phyloP scores from a whole-genome alignment of 805 yeast species.

The Cyberlindnera maclurae region DNA sequence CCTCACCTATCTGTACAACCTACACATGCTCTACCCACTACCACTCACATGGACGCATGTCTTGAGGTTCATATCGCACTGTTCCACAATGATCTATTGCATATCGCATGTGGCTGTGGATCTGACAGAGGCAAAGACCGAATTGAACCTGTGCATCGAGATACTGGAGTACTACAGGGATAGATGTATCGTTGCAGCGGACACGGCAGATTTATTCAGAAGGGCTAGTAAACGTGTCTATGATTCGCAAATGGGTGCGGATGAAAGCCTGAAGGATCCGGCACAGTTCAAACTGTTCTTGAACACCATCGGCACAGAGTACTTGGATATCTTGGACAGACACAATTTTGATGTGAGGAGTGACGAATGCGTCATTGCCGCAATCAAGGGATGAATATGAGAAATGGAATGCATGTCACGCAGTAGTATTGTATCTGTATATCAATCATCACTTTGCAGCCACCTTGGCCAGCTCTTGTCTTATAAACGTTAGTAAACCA shows the following conservation, averaged over 20 bases:
- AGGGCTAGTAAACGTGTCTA: not conserved
- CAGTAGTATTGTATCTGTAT: not conserved
- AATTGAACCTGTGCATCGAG: conserved; percentile 39
- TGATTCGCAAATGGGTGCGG: conserved; percentile 1
- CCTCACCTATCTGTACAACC: conserved; percentile 37
- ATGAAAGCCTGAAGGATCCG: conserved; percentile 1
- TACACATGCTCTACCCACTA: conserved; percentile 36
- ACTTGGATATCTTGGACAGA: conserved; percentile 38
- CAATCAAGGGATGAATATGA: not conserved
- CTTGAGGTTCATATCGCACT: conserved; percentile 38
- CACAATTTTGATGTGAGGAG: conserved; percentile 33
- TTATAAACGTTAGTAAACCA: no score
- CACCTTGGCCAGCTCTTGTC: conserved; percentile 20
- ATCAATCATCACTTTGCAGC: conserved; percentile 14
- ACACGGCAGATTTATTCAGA: conserved; percentile 35
- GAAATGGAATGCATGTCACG: no score
- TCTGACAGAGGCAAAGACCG: conserved; percentile 37
- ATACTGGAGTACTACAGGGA: conserved; percentile 38
- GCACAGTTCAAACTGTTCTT: conserved; percentile 31
- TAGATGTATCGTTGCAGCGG: conserved; percentile 40
- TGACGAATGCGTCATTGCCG: conserved; percentile 12
- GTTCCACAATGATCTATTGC: conserved; percentile 41
- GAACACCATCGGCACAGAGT: conserved; percentile 37
- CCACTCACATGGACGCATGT: conserved; percentile 46
- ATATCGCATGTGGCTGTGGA: conserved; percentile 41